These are phyloP conservation scores for Vitis vinifera DNA, from an alignment of 164 flowering plant species.

Conservation along the genomic window DNA sequence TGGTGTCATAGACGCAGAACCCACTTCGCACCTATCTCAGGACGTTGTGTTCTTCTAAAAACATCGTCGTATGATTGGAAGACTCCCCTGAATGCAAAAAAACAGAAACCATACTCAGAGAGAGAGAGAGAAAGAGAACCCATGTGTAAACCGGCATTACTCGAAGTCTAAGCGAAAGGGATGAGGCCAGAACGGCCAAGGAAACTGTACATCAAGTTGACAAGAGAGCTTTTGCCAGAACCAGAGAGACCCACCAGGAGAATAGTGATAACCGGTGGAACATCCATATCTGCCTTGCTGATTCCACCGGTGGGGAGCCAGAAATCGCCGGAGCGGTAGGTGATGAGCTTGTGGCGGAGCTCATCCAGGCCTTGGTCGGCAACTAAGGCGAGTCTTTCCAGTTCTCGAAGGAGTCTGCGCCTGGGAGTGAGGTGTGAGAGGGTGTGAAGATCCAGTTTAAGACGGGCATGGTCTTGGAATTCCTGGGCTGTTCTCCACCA, in stretches of 20 bases:
- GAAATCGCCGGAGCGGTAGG: constrained; percentile 65
- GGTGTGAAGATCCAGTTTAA: constrained; percentile 19
- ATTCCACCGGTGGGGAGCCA: constrained; percentile 72
- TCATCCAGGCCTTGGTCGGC: constrained; percentile 65
- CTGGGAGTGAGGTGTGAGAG: constrained; percentile 45
- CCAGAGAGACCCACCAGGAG: constrained; percentile 62
- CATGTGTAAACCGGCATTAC: not conserved
- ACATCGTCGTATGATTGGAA: constrained; percentile 42
- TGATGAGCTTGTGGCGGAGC: constrained; percentile 61
- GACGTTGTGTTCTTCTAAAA: constrained; percentile 77
- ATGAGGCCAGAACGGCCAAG: constrained; percentile 70
- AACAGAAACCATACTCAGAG: too few species aligned
- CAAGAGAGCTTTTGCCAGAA: constrained; percentile 75
- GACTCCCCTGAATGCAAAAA: constrained; percentile 24
- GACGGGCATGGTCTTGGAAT: too few species aligned
- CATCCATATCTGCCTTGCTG: constrained; percentile 59
- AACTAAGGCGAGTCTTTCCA: constrained; percentile 64
- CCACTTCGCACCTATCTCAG: constrained; percentile 65
- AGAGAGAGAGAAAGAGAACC: too few species aligned
- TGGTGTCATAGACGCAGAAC: constrained; percentile 72
- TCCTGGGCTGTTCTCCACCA: too few species aligned
- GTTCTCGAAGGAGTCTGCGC: constrained; percentile 54
- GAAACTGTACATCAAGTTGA: constrained; percentile 75
- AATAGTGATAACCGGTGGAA: constrained; percentile 50
- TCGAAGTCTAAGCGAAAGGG: constrained; percentile 72